phyloP scores from a whole-genome alignment of 2,329 filamentous ascomycete species.

The Nothopassalora personata region DNA sequence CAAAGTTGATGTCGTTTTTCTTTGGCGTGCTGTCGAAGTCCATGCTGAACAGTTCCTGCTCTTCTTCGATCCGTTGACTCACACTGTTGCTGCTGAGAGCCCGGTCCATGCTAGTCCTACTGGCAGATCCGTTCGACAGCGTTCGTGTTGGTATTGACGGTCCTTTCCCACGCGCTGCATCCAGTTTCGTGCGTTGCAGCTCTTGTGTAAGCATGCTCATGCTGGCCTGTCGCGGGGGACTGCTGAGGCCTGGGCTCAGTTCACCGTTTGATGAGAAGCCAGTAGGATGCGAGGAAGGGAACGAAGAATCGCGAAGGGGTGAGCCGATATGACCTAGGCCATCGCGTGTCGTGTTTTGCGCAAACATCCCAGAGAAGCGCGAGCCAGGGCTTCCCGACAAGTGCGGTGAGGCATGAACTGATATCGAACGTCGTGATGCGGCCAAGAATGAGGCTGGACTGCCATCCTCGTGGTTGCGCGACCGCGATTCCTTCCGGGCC shows the following conservation, averaged over 20 bases:
- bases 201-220: constrained; percentile 59
- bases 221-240: constrained; percentile 52
- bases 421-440: constrained; percentile 37
- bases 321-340: constrained; percentile 60
- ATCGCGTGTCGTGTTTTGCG: constrained; percentile 27
- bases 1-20: constrained; percentile 9
- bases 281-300: constrained; percentile 19
- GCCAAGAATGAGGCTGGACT: constrained; percentile 32
- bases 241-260: constrained; percentile 44
- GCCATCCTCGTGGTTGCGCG: constrained; percentile 50
- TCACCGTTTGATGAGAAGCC: constrained; percentile 20
- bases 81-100: constrained; percentile 21
- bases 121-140: constrained; percentile 19
- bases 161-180: constrained; percentile 25
- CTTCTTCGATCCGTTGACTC: constrained; percentile 22
- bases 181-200: constrained; percentile 34
- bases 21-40: constrained; percentile 16
- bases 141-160: constrained; percentile 10
- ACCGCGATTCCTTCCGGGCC: constrained; percentile 54
- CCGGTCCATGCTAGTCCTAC: constrained; percentile 19
- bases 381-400: constrained; percentile 52
- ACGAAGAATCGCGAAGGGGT: constrained; percentile 53
- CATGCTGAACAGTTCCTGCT: constrained; percentile 23
- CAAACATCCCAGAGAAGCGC: constrained; percentile 55
- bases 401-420: constrained; percentile 39